These are phyloP conservation scores for Syzygium malaccense DNA, from an alignment of 441 rosid species.

Conservation along the genomic window DNA sequence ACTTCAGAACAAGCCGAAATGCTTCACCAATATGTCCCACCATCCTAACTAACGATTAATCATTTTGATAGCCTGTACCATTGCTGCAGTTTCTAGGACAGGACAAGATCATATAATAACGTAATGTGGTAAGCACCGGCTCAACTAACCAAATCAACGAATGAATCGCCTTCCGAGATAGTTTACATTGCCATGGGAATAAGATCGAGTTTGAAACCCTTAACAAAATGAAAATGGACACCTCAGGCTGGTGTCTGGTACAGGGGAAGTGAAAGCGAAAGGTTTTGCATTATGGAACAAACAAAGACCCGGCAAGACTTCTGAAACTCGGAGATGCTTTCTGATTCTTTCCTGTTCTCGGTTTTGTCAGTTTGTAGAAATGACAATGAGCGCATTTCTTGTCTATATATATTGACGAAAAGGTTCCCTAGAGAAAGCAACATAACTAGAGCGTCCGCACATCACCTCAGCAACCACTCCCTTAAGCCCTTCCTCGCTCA, in stretches of 20 bases:
- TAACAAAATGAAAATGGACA: not conserved
- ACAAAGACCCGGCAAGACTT: not conserved
- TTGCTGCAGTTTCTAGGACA: not conserved
- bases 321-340: slow-evolving; percentile 3
- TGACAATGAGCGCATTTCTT: not conserved
- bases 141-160: not conserved
- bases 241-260: not conserved
- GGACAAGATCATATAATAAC: not conserved
- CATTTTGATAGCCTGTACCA: not conserved
- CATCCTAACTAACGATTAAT: not conserved
- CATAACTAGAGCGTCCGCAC: not conserved
- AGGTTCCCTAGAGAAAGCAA: not conserved
- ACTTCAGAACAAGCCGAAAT: not conserved
- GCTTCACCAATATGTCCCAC: not conserved
- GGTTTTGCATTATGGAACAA: not conserved
- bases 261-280: not conserved
- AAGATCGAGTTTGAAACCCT: not conserved
- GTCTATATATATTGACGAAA: not conserved
- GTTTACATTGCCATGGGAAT: not conserved
- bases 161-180: not conserved
- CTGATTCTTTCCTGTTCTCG: slow-evolving; percentile 12
- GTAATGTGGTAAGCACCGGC: not conserved
- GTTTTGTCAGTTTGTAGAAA: not conserved
- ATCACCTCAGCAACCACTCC: not conserved
- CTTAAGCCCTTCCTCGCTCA: not conserved